phyloP scores from a whole-genome alignment of 345 rosid species.

The Turritis glabra region DNA sequence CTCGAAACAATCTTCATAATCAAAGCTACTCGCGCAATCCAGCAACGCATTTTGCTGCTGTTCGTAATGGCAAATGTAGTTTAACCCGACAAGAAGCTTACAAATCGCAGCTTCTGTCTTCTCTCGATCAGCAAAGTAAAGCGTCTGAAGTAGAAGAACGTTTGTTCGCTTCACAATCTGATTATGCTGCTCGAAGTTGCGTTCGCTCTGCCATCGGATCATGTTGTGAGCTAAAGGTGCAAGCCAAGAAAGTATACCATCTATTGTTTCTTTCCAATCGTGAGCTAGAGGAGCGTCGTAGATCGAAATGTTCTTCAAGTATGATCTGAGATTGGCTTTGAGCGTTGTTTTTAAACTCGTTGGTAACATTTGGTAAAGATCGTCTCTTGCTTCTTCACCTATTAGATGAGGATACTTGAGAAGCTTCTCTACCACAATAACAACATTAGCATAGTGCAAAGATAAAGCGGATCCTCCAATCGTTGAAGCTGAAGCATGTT shows the following conservation, averaged over 20 bases:
- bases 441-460: slow-evolving; percentile 84
- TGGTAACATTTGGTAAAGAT: slow-evolving; percentile 93
- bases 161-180: slow-evolving; percentile 78
- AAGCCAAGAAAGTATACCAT: slow-evolving; percentile 76
- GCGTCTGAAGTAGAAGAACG: slow-evolving; percentile 81
- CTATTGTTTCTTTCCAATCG: slow-evolving; percentile 88
- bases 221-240: slow-evolving; percentile 93
- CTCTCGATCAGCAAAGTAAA: slow-evolving; percentile 87
- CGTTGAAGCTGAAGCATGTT: slow-evolving; percentile 63
- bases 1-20: slow-evolving; percentile 87
- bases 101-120: slow-evolving; percentile 79
- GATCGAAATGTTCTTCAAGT: slow-evolving; percentile 76
- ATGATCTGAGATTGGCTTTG: slow-evolving; percentile 68
- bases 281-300: slow-evolving; percentile 95
- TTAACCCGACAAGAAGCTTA: slow-evolving; percentile 87
- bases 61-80: slow-evolving; percentile 91
- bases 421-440: slow-evolving; percentile 88
- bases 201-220: slow-evolving; percentile 95
- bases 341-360: slow-evolving; percentile 68
- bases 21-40: slow-evolving; percentile 96
- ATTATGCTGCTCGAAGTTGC: slow-evolving; percentile 83
- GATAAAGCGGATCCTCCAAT: slow-evolving; percentile 92
- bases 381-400: slow-evolving; percentile 93
- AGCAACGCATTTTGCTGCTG: slow-evolving; percentile 82
- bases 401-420: slow-evolving; percentile 88